phyloP scores from a whole-genome alignment of 192 early-diverging fungal genomes.

The Entophlyctis luteolus region DNA sequence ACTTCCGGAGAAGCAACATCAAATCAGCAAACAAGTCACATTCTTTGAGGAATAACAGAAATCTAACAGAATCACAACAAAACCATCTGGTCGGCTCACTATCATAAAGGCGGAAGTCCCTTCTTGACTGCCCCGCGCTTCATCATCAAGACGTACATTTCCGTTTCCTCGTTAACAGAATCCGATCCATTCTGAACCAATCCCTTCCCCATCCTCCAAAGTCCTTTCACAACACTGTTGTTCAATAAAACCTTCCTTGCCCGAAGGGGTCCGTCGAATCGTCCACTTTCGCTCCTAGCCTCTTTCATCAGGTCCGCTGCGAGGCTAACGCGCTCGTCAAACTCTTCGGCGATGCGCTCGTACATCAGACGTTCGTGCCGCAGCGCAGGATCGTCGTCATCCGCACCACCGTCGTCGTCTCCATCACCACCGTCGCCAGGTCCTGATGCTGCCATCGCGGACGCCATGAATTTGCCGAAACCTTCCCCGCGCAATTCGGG shows the following conservation, averaged over 20 bases:
- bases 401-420: not conserved
- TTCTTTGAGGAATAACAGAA: no score
- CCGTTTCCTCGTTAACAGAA: conserved; percentile 29
- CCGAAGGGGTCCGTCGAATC: conserved; percentile 30
- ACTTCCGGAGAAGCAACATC: no score
- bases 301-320: conserved; percentile 34
- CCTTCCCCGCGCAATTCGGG: not conserved
- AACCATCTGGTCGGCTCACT: no score
- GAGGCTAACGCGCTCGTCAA: conserved; percentile 33
- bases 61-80: no score
- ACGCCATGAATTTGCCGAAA: not conserved
- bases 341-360: conserved; percentile 28
- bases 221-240: conserved; percentile 15
- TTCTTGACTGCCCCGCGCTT: conserved; percentile 39
- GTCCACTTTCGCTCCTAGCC: conserved; percentile 41
- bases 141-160: conserved; percentile 31
- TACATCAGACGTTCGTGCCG: conserved; percentile 19
- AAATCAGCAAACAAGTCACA: no score
- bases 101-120: conserved; percentile 22
- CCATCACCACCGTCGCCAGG: not conserved
- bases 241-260: conserved; percentile 25
- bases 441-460: not conserved
- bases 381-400: conserved; percentile 9
- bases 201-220: conserved; percentile 36
- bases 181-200: conserved; percentile 22